Evolutionary conservation across 2,329 filamentous ascomycete genomes (phyloP).

Genomic region (Drechslerella dactyloides): DNA sequence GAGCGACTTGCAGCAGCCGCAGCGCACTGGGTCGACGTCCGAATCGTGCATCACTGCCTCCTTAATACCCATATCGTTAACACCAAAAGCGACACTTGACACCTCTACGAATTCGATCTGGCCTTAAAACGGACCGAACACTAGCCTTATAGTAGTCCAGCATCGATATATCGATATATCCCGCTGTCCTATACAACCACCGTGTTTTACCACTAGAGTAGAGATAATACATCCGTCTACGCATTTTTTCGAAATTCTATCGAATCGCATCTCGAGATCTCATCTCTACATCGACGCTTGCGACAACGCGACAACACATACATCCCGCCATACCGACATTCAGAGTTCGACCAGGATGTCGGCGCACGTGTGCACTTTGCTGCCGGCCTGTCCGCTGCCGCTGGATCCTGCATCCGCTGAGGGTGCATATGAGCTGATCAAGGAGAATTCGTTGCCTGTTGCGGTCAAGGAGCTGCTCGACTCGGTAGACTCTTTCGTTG

Average conservation of each 20-base stretch:
- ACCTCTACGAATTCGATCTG: not conserved
- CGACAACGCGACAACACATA: slow-evolving; percentile 33
- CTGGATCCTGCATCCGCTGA: slow-evolving; percentile 46
- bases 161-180: too few species aligned
- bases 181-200: too few species aligned
- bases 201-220: too few species aligned
- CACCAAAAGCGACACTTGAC: slow-evolving; percentile 22
- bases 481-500: slow-evolving; percentile 40
- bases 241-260: too few species aligned
- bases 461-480: slow-evolving; percentile 45
- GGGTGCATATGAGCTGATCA: slow-evolving; percentile 46
- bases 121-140: too few species aligned
- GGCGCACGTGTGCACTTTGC: slow-evolving; percentile 41
- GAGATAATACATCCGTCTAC: too few species aligned
- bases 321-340: not conserved
- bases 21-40: slow-evolving; percentile 27
- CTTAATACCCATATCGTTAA: slow-evolving; percentile 25
- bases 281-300: not conserved
- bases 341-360: slow-evolving; percentile 14
- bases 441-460: slow-evolving; percentile 34
- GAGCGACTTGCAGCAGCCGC: slow-evolving; percentile 16
- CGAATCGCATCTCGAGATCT: not conserved
- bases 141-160: too few species aligned
- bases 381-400: slow-evolving; percentile 35
- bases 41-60: slow-evolving; percentile 47